These are phyloP conservation scores for Rubia occidens DNA, from an alignment of 305 asterid genomes.

Conservation along the genomic window DNA sequence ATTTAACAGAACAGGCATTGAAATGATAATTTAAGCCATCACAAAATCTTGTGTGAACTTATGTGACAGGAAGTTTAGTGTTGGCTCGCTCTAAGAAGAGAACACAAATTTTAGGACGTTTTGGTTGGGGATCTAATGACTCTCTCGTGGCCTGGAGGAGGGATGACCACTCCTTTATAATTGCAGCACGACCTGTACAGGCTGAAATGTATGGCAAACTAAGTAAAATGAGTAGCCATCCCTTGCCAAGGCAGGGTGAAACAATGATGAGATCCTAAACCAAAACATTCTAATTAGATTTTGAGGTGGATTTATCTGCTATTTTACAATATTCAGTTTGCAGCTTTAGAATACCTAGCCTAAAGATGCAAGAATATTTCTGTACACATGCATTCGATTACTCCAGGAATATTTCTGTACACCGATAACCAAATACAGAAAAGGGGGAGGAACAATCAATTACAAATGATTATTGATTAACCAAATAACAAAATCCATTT, in stretches of 20 bases:
- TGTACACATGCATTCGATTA: not conserved
- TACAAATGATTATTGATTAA: slow-evolving; percentile 10
- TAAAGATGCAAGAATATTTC: not conserved
- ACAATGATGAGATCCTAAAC: not conserved
- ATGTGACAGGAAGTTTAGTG: not conserved
- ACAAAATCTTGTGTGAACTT: not conserved
- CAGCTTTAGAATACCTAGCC: not conserved
- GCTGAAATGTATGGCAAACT: not conserved
- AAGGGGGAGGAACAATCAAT: not conserved
- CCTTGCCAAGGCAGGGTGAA: not conserved
- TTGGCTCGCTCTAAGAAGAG: not conserved
- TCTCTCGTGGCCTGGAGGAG: not conserved
- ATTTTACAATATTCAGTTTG: not conserved
- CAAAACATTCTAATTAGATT: not conserved
- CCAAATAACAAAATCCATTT: not conserved
- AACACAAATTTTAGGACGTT: not conserved
- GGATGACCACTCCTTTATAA: not conserved
- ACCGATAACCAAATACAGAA: not conserved
- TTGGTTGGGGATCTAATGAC: not conserved
- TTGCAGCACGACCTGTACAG: not conserved
- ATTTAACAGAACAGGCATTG: not conserved
- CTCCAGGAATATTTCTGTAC: not conserved
- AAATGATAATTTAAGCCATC: not conserved
- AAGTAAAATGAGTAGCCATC: not conserved
- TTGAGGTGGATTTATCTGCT: not conserved